Evolutionary conservation across 1,284 basidiomycete genomes (phyloP), one percentile per base, ranked within the genome.

Genomic region (Malassezia cuniculi): DNA sequence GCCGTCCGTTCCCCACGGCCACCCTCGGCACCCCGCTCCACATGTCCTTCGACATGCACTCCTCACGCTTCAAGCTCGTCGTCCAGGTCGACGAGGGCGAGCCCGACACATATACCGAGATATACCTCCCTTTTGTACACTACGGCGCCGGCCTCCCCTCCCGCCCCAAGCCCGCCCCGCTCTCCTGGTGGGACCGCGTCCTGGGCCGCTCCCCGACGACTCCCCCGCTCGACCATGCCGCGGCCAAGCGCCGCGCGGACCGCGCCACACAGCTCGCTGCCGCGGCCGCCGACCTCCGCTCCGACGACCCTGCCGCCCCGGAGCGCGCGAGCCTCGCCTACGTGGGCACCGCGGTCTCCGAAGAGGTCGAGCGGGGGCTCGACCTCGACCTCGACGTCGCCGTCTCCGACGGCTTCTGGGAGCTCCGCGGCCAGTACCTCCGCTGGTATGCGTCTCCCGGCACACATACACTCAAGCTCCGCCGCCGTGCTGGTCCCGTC

Each of bases 391-490:
- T 79, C 7, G 64, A 70, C 9, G 57, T 62, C 10, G 31, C 54
- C 15, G 75, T 79, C 1, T 81, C 80, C 3, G 73, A 72, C 1
- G 87, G 87, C 1, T 62, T 71, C 26, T 84, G 76, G 72, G 73
- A 73, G 45, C 70, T 83, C 6, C 71, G 76, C 6, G 84, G 82
- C 2, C 74, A 75, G 70, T 75, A 70, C 25, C 66, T 95, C 37
- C 73, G 73, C 52, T 95, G 89, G 89, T 86, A 78, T 74, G n/a
- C n/a, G n/a, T n/a, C n/a, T n/a, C n/a, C n/a, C n/a, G n/a, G 89
- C 93, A 16, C 39, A 33, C 35, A 48, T 38, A 22, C 22, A 11
- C 6, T 24, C 22, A 6, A 11, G 7, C 6, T 24, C 22, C 7
- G 7, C 22, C 22, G 22, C 22, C 6, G 7, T 11, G 22, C 7